Base-by-base conservation (phyloP, 352 stramenopile genomes). In the Pythium folliculosum region DNA sequence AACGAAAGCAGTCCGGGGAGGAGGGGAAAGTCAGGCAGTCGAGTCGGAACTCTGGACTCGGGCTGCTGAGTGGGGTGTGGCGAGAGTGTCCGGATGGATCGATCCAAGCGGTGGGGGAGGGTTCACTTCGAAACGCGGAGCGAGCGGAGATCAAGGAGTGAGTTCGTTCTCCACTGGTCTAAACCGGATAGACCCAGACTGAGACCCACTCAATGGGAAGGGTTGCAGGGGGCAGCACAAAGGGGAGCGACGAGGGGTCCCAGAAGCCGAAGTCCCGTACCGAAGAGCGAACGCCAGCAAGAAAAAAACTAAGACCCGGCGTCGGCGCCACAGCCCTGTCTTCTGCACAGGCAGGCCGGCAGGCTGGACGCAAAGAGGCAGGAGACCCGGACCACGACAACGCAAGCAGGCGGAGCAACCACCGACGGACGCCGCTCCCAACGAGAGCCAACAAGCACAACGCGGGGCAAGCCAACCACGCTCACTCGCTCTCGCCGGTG, bases 241-340 rank as follows among this genome's bases (percentile, higher is more conserved):
- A 47, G 40, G 40, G 40, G 40, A 47, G 40, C 40, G 35, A 22
- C 21, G 54, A 30, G 35, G 27, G 35, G 52, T 60, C 23, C 55
- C n/a, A 14, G 45, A 43, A 65, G 58, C 58, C 47, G 58, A 57
- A 57, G 58, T 57, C 58, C 48, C 45, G 47, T 44, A 50, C 57
- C 51, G 56, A 69, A 69, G 53, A 65, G 49, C 63, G 38, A 60
- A 58, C 50, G 50, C 32, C 56, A 51, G 65, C 57, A 72, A 72
- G 65, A 72, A 68, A 72, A 67, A 72, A 72, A 72, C 65, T 72
- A 72, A 72, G 57, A 21, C 25, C 63, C 21, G 45, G 48, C 35
- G 49, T 37, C 35, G 25, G 58, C 52, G 51, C 47, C 13, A 47
- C 22, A 54, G 55, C 30, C 63, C 63, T 58, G 55, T 59, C 56